Conservation (phyloP, 2,329 filamentous ascomycete species). For the Fusarium paranaense region DNA sequence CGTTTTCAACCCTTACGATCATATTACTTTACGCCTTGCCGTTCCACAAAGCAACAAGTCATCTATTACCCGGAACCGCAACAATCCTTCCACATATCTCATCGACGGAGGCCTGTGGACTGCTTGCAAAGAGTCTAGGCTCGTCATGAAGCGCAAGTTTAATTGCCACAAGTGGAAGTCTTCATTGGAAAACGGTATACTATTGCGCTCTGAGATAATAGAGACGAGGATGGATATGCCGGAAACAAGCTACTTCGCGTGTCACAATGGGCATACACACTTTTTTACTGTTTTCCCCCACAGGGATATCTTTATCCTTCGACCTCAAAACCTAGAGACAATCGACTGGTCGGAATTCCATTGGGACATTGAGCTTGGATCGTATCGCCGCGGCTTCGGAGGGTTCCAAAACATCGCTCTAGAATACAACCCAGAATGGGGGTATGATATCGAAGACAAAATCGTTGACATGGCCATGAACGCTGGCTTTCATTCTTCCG, state of each 20-base stretch:
- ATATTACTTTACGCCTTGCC: neutral
- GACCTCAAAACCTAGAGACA: neutral
- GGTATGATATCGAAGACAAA: neutral
- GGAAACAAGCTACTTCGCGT: neutral
- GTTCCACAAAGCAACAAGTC: neutral
- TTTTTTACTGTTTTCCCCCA: neutral
- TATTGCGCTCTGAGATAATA: neutral
- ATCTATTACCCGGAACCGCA: neutral
- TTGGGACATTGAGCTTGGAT: neutral
- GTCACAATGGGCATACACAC: neutral
- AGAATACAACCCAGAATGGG: neutral
- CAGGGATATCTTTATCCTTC: neutral
- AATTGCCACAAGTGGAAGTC: neutral
- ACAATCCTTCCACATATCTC: neutral
- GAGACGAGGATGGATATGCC: neutral
- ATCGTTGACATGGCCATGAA: neutral
- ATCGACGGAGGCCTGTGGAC: neutral
- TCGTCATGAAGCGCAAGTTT: neutral
- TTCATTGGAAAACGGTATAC: neutral
- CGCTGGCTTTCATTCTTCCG: neutral
- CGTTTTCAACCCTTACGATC: neutral
- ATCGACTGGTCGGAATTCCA: neutral
- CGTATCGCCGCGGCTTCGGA: rapidly evolving
- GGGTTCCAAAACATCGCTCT: neutral
- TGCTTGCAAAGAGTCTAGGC: neutral